Conservation (phyloP, 495 filamentous ascomycete genomes). For the Trichoderma reesei region DNA sequence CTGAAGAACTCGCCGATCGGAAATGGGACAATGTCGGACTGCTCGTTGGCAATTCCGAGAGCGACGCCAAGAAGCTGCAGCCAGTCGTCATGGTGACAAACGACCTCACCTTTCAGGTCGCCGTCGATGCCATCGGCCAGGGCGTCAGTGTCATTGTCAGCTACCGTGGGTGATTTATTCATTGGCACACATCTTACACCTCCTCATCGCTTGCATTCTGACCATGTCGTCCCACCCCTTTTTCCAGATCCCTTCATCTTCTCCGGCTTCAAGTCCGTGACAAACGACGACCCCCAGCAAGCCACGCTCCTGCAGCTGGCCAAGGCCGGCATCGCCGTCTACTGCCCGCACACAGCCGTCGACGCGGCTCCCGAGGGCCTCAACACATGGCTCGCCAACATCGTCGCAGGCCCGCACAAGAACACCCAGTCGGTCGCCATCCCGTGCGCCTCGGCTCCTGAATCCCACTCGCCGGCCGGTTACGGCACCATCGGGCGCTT, state of each 20-base stretch:
- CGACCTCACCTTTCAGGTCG: slow-evolving; percentile 83
- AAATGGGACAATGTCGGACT: slow-evolving; percentile 76
- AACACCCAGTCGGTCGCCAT: slow-evolving; percentile 27
- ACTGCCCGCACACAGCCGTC: slow-evolving; percentile 89
- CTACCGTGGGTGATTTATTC: slow-evolving; percentile 56
- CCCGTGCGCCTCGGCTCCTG: slow-evolving; percentile 20
- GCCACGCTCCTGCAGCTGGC: slow-evolving; percentile 69
- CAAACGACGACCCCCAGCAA: slow-evolving; percentile 76
- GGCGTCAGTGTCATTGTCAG: slow-evolving; percentile 70
- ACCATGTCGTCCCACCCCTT: background rate
- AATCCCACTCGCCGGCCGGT: slow-evolving; percentile 42
- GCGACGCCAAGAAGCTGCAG: slow-evolving; percentile 1
- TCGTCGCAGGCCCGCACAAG: slow-evolving; percentile 41
- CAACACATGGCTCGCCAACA: slow-evolving; percentile 91
- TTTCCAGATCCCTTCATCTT: slow-evolving; percentile 87
- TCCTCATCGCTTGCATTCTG: too few species aligned
- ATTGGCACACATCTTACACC: background rate
- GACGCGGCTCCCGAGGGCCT: slow-evolving; percentile 81
- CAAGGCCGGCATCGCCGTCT: slow-evolving; percentile 87
- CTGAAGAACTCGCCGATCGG: slow-evolving; percentile 77
- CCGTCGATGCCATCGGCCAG: slow-evolving; percentile 75
- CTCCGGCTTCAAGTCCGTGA: slow-evolving; percentile 77
- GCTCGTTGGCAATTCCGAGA: slow-evolving; percentile 26
- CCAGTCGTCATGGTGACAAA: slow-evolving; percentile 68
- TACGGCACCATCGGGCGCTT: slow-evolving; percentile 70